Evolutionary conservation across 495 filamentous ascomycete species (phyloP).

Genomic region (Aspergillus egyptiacus): DNA sequence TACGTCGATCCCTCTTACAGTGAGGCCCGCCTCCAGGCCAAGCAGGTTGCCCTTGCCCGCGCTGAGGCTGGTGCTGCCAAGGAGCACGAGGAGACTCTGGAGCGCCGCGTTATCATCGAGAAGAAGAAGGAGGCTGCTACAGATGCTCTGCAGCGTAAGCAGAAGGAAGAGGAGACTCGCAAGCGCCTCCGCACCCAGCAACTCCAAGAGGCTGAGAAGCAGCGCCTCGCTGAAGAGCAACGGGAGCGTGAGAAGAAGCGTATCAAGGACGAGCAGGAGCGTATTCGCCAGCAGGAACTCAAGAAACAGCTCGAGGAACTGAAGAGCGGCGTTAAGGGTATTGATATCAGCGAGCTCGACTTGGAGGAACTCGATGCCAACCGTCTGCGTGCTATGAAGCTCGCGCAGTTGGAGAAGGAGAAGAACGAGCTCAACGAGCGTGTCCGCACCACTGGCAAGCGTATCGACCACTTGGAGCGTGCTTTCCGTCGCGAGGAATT

Average conservation of each 20-base stretch:
- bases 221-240: slow-evolving; percentile 84
- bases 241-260: slow-evolving; percentile 84
- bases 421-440: slow-evolving; percentile 91
- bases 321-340: slow-evolving; percentile 74
- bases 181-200: slow-evolving; percentile 80
- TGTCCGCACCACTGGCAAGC: slow-evolving; percentile 84
- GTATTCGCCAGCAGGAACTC: slow-evolving; percentile 87
- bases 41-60: slow-evolving; percentile 70
- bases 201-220: slow-evolving; percentile 77
- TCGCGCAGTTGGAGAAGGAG: slow-evolving; percentile 92
- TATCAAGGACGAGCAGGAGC: slow-evolving; percentile 80
- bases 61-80: slow-evolving; percentile 81
- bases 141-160: slow-evolving; percentile 72
- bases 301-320: slow-evolving; percentile 95
- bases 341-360: slow-evolving; percentile 73
- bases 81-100: slow-evolving; percentile 84
- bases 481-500: slow-evolving; percentile 91
- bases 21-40: slow-evolving; percentile 68
- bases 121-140: slow-evolving; percentile 94
- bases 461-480: slow-evolving; percentile 95
- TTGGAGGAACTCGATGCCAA: slow-evolving; percentile 81
- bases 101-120: slow-evolving; percentile 83
- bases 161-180: slow-evolving; percentile 84
- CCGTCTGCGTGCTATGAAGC: slow-evolving; percentile 85
- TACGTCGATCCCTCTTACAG: slow-evolving; percentile 90